phyloP scores from a whole-genome alignment of 345 rosid genomes.

The Salix caprea region DNA sequence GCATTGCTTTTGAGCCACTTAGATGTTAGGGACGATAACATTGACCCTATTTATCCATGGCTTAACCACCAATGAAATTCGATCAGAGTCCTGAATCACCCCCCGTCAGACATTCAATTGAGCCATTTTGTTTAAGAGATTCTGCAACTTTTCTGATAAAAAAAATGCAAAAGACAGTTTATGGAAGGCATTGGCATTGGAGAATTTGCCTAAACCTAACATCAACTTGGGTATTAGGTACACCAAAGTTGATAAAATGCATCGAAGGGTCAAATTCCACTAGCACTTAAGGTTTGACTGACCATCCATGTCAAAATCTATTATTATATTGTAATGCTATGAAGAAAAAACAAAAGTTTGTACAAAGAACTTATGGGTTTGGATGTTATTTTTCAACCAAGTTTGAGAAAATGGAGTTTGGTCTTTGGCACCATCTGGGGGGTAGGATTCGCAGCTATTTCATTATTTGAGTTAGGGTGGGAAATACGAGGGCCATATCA shows the following conservation, averaged over 20 bases:
- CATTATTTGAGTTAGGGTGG: background rate
- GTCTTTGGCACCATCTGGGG: constrained; percentile 7
- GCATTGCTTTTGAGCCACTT: background rate
- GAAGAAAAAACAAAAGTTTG: background rate
- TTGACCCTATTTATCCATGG: background rate
- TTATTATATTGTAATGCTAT: no score
- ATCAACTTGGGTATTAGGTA: no score
- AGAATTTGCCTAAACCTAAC: background rate
- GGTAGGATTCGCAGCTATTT: background rate
- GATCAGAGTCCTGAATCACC: background rate
- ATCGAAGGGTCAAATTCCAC: background rate
- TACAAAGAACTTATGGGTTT: background rate
- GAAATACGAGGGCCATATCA: background rate
- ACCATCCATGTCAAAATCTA: background rate
- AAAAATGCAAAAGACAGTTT: background rate
- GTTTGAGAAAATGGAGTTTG: constrained; percentile 15
- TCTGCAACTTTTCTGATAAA: background rate
- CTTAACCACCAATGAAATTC: background rate
- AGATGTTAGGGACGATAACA: background rate
- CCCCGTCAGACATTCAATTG: background rate
- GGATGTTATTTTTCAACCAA: background rate
- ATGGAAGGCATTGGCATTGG: background rate
- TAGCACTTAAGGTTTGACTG: background rate
- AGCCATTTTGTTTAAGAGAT: background rate
- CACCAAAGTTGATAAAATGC: background rate